phyloP scores from a whole-genome alignment of 495 filamentous ascomycete species.

The Penicillium verhagenii region DNA sequence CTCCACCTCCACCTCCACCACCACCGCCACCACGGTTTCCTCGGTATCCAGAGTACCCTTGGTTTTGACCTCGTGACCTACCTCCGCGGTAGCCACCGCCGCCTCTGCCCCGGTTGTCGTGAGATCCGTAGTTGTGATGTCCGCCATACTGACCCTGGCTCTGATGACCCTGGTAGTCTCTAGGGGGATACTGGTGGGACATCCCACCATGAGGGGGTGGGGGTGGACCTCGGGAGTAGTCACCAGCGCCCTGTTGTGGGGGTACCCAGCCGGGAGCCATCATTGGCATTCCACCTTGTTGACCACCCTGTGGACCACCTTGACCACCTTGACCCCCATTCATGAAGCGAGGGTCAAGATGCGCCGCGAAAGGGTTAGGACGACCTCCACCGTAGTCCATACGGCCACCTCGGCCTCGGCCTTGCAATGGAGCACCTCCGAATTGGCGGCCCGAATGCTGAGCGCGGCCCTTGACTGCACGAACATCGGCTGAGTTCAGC shows the following conservation, averaged over 20 bases:
- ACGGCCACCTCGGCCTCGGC: slow-evolving; percentile 51
- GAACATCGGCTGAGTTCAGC: slow-evolving; percentile 71
- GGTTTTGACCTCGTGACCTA: slow-evolving; percentile 24
- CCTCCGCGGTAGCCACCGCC: slow-evolving; percentile 30
- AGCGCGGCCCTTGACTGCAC: slow-evolving; percentile 60
- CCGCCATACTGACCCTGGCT: slow-evolving; percentile 26
- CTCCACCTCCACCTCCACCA: slow-evolving; percentile 23
- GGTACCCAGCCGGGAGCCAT: slow-evolving; percentile 42
- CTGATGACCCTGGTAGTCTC: slow-evolving; percentile 30
- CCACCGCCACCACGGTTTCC: slow-evolving; percentile 12
- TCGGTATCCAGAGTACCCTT: neutral
- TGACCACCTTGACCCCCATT: slow-evolving; percentile 12
- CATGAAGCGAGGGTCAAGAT: slow-evolving; percentile 51
- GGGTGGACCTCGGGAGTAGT: slow-evolving; percentile 42
- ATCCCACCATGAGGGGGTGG: slow-evolving; percentile 41
- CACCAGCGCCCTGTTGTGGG: slow-evolving; percentile 29
- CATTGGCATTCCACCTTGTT: slow-evolving; percentile 19
- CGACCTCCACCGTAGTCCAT: slow-evolving; percentile 47
- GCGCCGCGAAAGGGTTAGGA: slow-evolving; percentile 55
- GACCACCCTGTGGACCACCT: neutral
- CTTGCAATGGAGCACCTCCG: slow-evolving; percentile 61
- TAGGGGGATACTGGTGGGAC: slow-evolving; percentile 26
- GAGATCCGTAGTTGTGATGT: slow-evolving; percentile 24
- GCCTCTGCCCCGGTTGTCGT: slow-evolving; percentile 29
- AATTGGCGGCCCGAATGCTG: slow-evolving; percentile 58